These are phyloP conservation scores for Penstemon newberryi DNA, from an alignment of 257 asterid species.

Conservation along the genomic window DNA sequence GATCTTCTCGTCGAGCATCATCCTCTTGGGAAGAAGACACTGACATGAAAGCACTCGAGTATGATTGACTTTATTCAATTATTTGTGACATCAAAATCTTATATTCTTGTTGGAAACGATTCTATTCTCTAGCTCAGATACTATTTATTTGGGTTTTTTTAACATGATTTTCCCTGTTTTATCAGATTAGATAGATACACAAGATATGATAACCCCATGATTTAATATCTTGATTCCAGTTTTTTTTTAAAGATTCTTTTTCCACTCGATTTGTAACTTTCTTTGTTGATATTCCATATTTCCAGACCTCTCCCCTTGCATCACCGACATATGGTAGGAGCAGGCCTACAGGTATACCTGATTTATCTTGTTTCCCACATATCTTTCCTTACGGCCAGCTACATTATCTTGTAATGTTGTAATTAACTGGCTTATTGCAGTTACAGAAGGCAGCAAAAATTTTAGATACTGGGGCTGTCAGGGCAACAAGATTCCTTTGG, in stretches of 20 bases:
- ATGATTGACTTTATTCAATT: conserved; percentile 40
- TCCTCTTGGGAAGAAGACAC: conserved; percentile 96
- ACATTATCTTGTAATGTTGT: conserved; percentile 20
- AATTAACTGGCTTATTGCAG: conserved; percentile 45
- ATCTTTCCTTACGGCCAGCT: conserved; percentile 21
- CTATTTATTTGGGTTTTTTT: conserved; percentile 8
- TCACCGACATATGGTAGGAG: conserved; percentile 87
- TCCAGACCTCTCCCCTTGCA: conserved; percentile 95
- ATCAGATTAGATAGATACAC: not conserved
- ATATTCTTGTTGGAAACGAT: conserved; percentile 18
- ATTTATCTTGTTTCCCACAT: conserved; percentile 14
- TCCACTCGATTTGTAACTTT: conserved; percentile 17
- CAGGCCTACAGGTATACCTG: conserved; percentile 74
- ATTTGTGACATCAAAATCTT: conserved; percentile 5
- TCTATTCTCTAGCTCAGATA: conserved; percentile 8
- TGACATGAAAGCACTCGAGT: conserved; percentile 97
- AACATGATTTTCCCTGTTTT: conserved; percentile 11
- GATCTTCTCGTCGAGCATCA: conserved; percentile 85
- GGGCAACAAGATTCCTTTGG: conserved; percentile 98
- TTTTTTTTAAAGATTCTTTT: not conserved
- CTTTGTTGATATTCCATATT: conserved; percentile 32
- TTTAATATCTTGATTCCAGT: conserved; percentile 18
- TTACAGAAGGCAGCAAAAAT: conserved; percentile 94
- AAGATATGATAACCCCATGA: not conserved
- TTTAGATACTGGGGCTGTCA: conserved; percentile 90